These are phyloP conservation scores for Nothomitra cinnamomea DNA, from an alignment of 2,329 filamentous ascomycete genomes.

Conservation along the genomic window DNA sequence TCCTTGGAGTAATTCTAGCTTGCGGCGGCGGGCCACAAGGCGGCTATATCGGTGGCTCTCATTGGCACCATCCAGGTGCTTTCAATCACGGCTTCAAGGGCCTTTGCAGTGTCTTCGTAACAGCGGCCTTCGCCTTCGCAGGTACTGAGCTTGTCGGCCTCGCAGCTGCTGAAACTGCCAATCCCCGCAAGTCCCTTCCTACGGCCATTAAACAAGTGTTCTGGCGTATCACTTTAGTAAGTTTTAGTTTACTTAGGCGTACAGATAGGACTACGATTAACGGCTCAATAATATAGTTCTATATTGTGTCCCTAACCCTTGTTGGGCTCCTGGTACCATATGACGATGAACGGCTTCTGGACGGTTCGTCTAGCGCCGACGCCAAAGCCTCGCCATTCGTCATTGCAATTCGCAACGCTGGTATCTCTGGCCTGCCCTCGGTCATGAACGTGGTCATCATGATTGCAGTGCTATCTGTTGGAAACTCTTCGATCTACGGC, in stretches of 20 bases:
- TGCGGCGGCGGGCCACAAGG: conserved; percentile 57
- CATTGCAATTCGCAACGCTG: conserved; percentile 73
- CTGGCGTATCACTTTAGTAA: conserved; percentile 63
- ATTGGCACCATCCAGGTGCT: conserved; percentile 50
- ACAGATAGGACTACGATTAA: not conserved
- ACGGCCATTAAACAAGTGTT: conserved; percentile 87
- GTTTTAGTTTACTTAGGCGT: not conserved
- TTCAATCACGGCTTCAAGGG: conserved; percentile 74
- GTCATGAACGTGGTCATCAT: conserved; percentile 95
- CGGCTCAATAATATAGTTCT: conserved; percentile 36
- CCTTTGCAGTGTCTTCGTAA: conserved; percentile 62
- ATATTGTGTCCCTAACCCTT: conserved; percentile 64
- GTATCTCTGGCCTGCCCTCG: conserved; percentile 64
- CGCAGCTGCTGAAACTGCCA: conserved; percentile 61
- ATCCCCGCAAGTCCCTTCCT: conserved; percentile 65
- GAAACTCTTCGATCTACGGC: conserved; percentile 82
- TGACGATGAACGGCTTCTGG: conserved; percentile 45
- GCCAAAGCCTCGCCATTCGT: conserved; percentile 77
- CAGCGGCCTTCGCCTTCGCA: conserved; percentile 58
- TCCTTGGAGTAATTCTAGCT: conserved; percentile 74
- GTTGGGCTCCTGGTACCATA: conserved; percentile 73
- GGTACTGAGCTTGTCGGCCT: conserved; percentile 63
- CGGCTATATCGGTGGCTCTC: conserved; percentile 64
- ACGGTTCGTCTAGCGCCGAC: conserved; percentile 39
- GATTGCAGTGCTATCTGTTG: conserved; percentile 75